These are phyloP conservation scores for Curvularia hawaiiensis DNA, from an alignment of 2,329 filamentous ascomycete species.

Conservation along the genomic window DNA sequence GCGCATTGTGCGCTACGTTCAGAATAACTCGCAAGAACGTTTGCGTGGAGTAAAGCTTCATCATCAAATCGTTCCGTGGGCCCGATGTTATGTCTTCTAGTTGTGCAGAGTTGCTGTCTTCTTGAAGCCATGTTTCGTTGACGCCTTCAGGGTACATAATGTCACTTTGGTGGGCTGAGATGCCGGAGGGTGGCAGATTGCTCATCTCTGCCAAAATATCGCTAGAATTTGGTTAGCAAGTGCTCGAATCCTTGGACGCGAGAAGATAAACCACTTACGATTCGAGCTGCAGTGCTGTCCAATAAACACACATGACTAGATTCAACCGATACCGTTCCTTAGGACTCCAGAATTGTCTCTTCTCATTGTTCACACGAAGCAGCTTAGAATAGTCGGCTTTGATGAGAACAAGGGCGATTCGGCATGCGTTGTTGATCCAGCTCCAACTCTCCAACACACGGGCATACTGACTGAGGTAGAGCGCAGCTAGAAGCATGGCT, in stretches of 20 bases:
- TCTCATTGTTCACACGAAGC: slow-evolving; percentile 28
- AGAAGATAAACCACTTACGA: slow-evolving; percentile 59
- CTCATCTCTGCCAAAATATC: slow-evolving; percentile 90
- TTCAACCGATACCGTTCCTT: slow-evolving; percentile 45
- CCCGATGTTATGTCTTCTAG: slow-evolving; percentile 19
- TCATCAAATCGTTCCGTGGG: slow-evolving; percentile 48
- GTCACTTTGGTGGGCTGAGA: slow-evolving; percentile 61
- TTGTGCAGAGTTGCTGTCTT: slow-evolving; percentile 10
- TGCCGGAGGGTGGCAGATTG: slow-evolving; percentile 63
- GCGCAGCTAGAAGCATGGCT: slow-evolving; percentile 78
- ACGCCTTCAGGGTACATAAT: slow-evolving; percentile 72
- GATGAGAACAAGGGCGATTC: slow-evolving; percentile 72
- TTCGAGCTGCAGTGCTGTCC: slow-evolving; percentile 92
- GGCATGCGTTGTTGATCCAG: slow-evolving; percentile 67
- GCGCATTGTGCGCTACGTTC: slow-evolving; percentile 60
- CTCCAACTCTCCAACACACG: slow-evolving; percentile 84
- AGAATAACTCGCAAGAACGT: slow-evolving; percentile 63
- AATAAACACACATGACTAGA: slow-evolving; percentile 71
- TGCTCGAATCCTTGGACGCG: too few species aligned
- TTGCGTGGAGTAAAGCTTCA: slow-evolving; percentile 66
- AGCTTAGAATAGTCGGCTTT: slow-evolving; percentile 58
- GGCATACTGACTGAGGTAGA: slow-evolving; percentile 88
- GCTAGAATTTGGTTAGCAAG: slow-evolving; percentile 52
- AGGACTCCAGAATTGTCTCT: slow-evolving; percentile 16
- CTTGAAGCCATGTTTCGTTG: slow-evolving; percentile 44